A percentile compares a stretch with the other conserved stretches of the same genome.
Conservation (phyloP, 192 early-diverging fungal genomes). For the Gigaspora rosea region DNA sequence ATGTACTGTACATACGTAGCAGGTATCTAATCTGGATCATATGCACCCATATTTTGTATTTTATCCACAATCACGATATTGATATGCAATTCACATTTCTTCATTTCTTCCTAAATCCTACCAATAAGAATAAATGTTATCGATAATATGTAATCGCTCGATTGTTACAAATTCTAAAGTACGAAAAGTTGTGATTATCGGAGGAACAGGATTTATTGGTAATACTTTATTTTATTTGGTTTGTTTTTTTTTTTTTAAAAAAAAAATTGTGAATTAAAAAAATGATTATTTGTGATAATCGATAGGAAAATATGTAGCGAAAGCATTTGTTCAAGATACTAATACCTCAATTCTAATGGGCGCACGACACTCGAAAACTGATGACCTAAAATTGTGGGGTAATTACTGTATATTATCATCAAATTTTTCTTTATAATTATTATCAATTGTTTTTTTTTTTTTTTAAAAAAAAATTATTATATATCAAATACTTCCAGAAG, state of each 20-base stretch:
- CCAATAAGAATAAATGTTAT: too few species aligned
- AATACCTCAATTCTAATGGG: conserved; percentile 6
- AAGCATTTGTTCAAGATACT: conserved; percentile 24
- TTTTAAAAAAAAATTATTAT: not conserved
- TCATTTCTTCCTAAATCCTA: too few species aligned
- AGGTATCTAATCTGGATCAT: too few species aligned
- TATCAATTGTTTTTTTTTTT: too few species aligned
- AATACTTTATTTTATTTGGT: not conserved
- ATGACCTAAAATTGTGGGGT: conserved; percentile 12
- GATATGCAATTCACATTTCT: too few species aligned
- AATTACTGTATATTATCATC: not conserved
- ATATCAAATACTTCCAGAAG: not conserved
- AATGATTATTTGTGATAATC: not conserved
- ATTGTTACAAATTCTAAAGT: not conserved
- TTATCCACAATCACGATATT: too few species aligned
- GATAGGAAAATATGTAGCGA: conserved; percentile 33
- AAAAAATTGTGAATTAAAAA: not conserved
- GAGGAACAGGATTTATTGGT: conserved; percentile 36
- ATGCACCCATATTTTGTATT: too few species aligned
- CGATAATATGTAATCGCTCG: not conserved
- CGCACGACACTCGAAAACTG: conserved; percentile 15
- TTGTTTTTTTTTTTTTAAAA: too few species aligned
- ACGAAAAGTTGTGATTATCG: conserved; percentile 30
- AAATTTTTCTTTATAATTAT: not conserved
- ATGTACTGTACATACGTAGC: too few species aligned